Conservation (phyloP, 306 rosid species). For the Vigna angularis region DNA sequence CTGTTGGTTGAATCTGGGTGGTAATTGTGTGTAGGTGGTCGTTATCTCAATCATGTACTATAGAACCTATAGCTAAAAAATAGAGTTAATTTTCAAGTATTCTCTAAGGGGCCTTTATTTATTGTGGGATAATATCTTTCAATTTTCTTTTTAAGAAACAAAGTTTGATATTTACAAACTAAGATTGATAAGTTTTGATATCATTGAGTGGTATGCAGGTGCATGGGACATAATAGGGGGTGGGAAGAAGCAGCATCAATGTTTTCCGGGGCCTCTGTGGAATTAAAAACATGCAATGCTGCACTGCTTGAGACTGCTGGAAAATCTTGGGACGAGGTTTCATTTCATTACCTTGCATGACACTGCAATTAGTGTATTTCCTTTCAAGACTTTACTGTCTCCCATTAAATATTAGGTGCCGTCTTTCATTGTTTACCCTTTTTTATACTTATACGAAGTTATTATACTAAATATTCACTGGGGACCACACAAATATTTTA, state of each 20-base stretch:
- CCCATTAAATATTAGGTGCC: slow-evolving; percentile 24
- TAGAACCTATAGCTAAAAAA: slow-evolving; percentile 20
- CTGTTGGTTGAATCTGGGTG: slow-evolving; percentile 35
- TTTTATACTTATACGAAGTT: slow-evolving; percentile 2
- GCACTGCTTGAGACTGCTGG: slow-evolving; percentile 92
- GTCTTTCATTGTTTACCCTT: not conserved
- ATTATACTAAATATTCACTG: slow-evolving; percentile 3
- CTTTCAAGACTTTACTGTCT: slow-evolving; percentile 31
- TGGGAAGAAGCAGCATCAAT: slow-evolving; percentile 99
- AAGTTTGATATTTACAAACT: not conserved
- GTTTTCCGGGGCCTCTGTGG: slow-evolving; percentile 83
- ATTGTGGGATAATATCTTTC: slow-evolving; percentile 16
- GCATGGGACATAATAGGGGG: slow-evolving; percentile 98
- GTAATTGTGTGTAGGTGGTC: slow-evolving; percentile 4
- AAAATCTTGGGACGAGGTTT: slow-evolving; percentile 94
- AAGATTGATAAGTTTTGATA: slow-evolving; percentile 12
- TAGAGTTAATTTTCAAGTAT: slow-evolving; percentile 20
- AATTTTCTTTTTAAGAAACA: not conserved
- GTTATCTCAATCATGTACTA: slow-evolving; percentile 25
- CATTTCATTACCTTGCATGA: slow-evolving; percentile 39
- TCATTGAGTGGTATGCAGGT: slow-evolving; percentile 64
- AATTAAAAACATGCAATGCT: slow-evolving; percentile 90
- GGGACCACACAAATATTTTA: not conserved
- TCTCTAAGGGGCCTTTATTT: not conserved
- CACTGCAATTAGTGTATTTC: not conserved